Evolutionary conservation across 2,329 filamentous ascomycete species (phyloP), one percentile per base, ranked within the genome.

Genomic region (Sporothrix phasma): DNA sequence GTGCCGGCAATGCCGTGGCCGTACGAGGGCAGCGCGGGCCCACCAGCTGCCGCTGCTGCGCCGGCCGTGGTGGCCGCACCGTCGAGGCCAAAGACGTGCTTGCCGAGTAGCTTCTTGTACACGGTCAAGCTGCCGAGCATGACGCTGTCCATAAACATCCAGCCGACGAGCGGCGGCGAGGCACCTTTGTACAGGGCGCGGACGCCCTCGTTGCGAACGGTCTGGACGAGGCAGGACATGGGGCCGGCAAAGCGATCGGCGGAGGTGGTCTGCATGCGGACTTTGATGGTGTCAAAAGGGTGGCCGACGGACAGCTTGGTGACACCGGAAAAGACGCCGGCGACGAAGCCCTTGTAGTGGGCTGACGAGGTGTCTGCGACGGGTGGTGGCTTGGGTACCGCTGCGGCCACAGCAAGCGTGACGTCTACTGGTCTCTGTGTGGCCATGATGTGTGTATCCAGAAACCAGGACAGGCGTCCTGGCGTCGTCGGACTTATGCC

Each of bases 231-330:
- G 73, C 94, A 97, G 74, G 96, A 87, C 37, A 96, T 74, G 0
- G 94, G 92, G 0, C 94, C 94, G 68, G 81, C 81, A 80, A 99
- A 99, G 70, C 89, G 91, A 1, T 85, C 75, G 56, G 83, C 76
- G 69, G 88, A 81, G 34, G 90, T 91, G 2, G 93, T 97, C 75
- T 99, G 94, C 19, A 99, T 81, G 37, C 94, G 90, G 62, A 97
- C 93, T 77, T 99, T 99, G 75, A 99, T 85, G 0, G 94, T 97
- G 76, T 99, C 94, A 78, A 99, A 97, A 26, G 90, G 85, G 71
- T 88, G 85, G 65, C 85, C 85, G 71, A 88, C 82, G 71, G 84
- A 85, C 65, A 97, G 79, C 78, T 97, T 97, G 65, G 92, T 87
- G 71, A 97, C 88, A 26, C 94, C 94, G 43, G 90, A 96, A 73